Evolutionary conservation across 2,329 filamentous ascomycete genomes (phyloP).

Genomic region (Aureobasidium uvarum): DNA sequence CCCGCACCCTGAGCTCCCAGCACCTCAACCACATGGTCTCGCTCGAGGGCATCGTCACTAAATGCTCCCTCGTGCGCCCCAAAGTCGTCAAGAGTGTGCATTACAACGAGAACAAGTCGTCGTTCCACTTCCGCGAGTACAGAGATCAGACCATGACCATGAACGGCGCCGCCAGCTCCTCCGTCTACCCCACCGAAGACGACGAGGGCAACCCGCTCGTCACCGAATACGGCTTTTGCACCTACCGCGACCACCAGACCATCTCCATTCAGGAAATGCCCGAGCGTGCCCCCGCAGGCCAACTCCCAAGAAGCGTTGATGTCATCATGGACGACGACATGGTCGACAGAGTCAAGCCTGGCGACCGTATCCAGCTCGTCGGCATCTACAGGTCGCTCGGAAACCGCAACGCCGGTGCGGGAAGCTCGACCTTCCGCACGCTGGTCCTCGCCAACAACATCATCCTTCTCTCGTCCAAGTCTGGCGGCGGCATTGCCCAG

Average conservation of each 20-base stretch:
- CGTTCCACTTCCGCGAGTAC: slow-evolving; percentile 88
- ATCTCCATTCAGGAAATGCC: slow-evolving; percentile 99
- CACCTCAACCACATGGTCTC: slow-evolving; percentile 97
- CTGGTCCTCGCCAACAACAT: slow-evolving; percentile 92
- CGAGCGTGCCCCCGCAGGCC: slow-evolving; percentile 89
- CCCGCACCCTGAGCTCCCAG: slow-evolving; percentile 81
- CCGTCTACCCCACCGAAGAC: slow-evolving; percentile 91
- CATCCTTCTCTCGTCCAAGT: slow-evolving; percentile 91
- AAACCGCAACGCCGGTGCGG: slow-evolving; percentile 87
- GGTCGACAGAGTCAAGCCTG: slow-evolving; percentile 91
- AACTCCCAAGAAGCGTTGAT: slow-evolving; percentile 91
- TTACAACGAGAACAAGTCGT: slow-evolving; percentile 82
- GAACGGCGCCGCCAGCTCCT: slow-evolving; percentile 81
- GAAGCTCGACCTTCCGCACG: slow-evolving; percentile 92
- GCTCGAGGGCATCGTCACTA: slow-evolving; percentile 94
- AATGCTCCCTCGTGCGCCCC: slow-evolving; percentile 89
- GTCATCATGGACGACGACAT: slow-evolving; percentile 96
- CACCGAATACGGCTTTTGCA: slow-evolving; percentile 95
- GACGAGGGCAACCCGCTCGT: slow-evolving; percentile 88
- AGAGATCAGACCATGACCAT: slow-evolving; percentile 94
- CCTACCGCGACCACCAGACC: slow-evolving; percentile 94
- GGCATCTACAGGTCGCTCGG: slow-evolving; percentile 92
- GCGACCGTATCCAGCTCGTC: slow-evolving; percentile 94
- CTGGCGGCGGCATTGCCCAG: slow-evolving; percentile 87
- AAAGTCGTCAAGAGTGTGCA: slow-evolving; percentile 99